These are phyloP conservation scores for Rhododendron mucronatum DNA, from an alignment of 148 eudicot species.

Conservation along the genomic window DNA sequence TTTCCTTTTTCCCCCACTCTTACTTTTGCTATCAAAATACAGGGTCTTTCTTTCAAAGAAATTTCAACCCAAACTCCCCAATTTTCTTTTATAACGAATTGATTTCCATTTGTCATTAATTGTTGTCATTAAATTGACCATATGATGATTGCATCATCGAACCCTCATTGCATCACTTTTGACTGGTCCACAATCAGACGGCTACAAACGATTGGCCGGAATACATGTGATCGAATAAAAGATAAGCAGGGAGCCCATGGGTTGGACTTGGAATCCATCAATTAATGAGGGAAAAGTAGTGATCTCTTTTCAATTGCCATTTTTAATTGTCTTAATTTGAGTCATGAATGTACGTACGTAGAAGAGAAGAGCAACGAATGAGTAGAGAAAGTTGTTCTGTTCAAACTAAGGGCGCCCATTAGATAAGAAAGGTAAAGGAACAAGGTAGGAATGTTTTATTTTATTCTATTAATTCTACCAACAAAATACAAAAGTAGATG, in stretches of 20 bases:
- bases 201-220: neutral
- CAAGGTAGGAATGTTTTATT: neutral
- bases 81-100: neutral
- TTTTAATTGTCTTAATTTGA: neutral
- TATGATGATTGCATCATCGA: neutral
- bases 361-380: neutral
- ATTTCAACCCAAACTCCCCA: neutral
- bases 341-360: neutral
- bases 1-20: no score
- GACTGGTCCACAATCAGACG: neutral
- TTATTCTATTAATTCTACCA: neutral
- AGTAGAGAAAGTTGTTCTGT: slow-evolving; percentile 6
- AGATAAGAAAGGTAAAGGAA: slow-evolving; percentile 2
- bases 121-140: slow-evolving; percentile 4
- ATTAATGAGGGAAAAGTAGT: neutral
- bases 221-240: neutral
- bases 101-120: neutral
- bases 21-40: neutral
- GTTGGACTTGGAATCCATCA: neutral
- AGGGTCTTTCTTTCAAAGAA: neutral
- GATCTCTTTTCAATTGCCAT: neutral
- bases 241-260: neutral
- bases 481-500: neutral
- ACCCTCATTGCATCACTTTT: neutral
- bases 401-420: slow-evolving; percentile 27